Conservation (phyloP, 1,284 basidiomycete genomes). For the Clitocybe nebularis region DNA sequence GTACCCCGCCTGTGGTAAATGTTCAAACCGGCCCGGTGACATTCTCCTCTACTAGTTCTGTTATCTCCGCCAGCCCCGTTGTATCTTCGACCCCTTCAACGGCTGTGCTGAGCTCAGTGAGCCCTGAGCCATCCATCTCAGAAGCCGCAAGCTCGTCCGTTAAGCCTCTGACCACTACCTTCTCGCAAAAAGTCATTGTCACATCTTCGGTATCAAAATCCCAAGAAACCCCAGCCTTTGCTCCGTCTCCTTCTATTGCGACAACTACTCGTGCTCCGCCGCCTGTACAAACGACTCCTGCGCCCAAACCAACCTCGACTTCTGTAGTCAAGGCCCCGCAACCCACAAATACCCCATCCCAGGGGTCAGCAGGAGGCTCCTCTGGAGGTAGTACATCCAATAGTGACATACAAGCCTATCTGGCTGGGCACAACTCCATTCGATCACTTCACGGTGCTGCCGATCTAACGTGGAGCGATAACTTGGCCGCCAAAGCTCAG, state of each 20-base stretch:
- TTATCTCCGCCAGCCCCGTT: neutral
- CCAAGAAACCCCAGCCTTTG: slow-evolving; percentile 5
- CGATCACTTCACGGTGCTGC: slow-evolving; percentile 58
- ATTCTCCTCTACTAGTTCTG: slow-evolving; percentile 2
- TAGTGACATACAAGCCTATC: slow-evolving; percentile 42
- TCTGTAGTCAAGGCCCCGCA: slow-evolving; percentile 10
- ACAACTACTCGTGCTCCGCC: slow-evolving; percentile 14
- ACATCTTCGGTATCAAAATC: too few relatives aligned
- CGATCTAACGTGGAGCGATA: slow-evolving; percentile 54
- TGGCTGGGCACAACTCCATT: slow-evolving; percentile 55
- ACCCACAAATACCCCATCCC: slow-evolving; percentile 10
- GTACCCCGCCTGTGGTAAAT: slow-evolving; percentile 12
- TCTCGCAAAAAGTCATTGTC: too few relatives aligned
- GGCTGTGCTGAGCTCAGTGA: too few relatives aligned
- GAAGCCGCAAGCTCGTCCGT: too few relatives aligned
- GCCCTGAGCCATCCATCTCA: too few relatives aligned
- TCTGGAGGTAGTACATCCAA: slow-evolving; percentile 21
- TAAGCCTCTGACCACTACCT: too few relatives aligned
- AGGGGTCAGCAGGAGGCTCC: slow-evolving; percentile 10
- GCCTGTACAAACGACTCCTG: slow-evolving; percentile 18
- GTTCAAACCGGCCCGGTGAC: slow-evolving; percentile 12
- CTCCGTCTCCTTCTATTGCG: slow-evolving; percentile 14
- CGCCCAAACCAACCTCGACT: slow-evolving; percentile 13
- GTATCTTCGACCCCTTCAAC: too few relatives aligned
- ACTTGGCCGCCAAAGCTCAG: slow-evolving; percentile 52